phyloP scores from a whole-genome alignment of 306 rosid species.

The Cicer chorassanicum region DNA sequence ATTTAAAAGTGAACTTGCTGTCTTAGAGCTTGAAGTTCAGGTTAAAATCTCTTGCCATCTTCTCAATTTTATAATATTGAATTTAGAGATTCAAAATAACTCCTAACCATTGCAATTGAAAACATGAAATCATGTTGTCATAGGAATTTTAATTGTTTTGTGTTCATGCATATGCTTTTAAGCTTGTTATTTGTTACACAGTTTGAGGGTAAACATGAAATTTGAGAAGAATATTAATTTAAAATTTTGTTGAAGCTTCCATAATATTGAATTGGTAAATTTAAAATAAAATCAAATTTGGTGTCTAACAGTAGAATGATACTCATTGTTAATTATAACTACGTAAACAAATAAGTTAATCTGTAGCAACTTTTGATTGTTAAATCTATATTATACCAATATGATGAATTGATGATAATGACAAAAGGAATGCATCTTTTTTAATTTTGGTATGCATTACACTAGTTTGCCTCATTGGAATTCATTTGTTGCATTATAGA shows the following conservation, averaged over 20 bases:
- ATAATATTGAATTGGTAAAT: conserved; percentile 2
- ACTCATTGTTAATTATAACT: conserved; percentile 17
- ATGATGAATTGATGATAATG: neutral
- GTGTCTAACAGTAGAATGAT: conserved; percentile 6
- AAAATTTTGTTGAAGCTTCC: conserved; percentile 26
- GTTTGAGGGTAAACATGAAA: conserved; percentile 28
- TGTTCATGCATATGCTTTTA: neutral
- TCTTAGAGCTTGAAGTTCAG: conserved; percentile 85
- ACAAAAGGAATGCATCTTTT: conserved; percentile 2
- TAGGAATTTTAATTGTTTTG: conserved; percentile 2
- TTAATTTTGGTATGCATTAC: conserved; percentile 8
- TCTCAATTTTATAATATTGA: conserved; percentile 5
- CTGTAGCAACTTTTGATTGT: neutral
- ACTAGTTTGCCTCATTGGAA: conserved; percentile 1
- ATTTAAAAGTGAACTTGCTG: conserved; percentile 81
- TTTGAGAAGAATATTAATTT: neutral
- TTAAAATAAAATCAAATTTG: conserved; percentile 5
- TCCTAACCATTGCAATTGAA: conserved; percentile 21
- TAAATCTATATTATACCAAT: neutral
- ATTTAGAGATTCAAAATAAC: too few species aligned
- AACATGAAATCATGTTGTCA: conserved; percentile 5
- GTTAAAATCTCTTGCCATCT: conserved; percentile 50
- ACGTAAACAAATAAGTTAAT: neutral
- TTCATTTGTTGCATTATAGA: neutral
- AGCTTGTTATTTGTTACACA: conserved; percentile 26